These are phyloP conservation scores for Biscutella auriculata DNA, from an alignment of 441 rosid species.

Conservation along the genomic window DNA sequence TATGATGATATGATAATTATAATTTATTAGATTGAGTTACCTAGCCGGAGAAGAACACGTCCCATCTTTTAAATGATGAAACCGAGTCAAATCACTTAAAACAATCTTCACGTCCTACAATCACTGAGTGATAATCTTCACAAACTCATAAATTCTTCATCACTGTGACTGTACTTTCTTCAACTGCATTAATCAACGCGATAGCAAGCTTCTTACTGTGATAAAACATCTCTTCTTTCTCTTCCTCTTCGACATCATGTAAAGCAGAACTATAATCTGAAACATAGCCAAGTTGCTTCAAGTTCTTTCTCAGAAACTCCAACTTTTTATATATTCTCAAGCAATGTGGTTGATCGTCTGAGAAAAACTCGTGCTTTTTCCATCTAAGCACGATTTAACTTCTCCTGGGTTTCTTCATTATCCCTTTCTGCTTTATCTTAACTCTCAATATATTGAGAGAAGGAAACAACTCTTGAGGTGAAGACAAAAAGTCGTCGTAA, in stretches of 20 bases:
- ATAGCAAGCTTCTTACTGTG: constrained; percentile 65
- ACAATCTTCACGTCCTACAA: constrained; percentile 37
- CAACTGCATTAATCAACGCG: constrained; percentile 34
- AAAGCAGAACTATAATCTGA: constrained; percentile 44
- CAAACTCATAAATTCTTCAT: constrained; percentile 62
- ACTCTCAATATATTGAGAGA: too few species aligned
- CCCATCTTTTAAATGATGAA: constrained; percentile 47
- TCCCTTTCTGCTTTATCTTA: constrained; percentile 36
- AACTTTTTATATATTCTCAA: constrained; percentile 34
- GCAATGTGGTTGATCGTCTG: constrained; percentile 41
- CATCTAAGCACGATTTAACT: constrained; percentile 59
- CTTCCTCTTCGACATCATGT: constrained; percentile 59
- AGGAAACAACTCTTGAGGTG: too few species aligned
- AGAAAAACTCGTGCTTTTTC: constrained; percentile 42
- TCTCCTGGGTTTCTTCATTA: constrained; percentile 34
- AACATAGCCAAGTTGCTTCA: constrained; percentile 43
- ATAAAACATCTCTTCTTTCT: constrained; percentile 45
- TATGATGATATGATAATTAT: too few species aligned
- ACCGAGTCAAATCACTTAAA: constrained; percentile 37
- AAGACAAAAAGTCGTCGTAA: too few species aligned
- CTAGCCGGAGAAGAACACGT: constrained; percentile 46
- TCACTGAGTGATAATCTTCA: constrained; percentile 52
- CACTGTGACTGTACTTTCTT: constrained; percentile 37
- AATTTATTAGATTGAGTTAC: too few species aligned
- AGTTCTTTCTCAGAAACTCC: constrained; percentile 46